A percentile compares a stretch with the other conserved stretches of the same genome.
Conservation (phyloP, 371 early-diverging fungal species). For the Sporodiniella umbellata region DNA sequence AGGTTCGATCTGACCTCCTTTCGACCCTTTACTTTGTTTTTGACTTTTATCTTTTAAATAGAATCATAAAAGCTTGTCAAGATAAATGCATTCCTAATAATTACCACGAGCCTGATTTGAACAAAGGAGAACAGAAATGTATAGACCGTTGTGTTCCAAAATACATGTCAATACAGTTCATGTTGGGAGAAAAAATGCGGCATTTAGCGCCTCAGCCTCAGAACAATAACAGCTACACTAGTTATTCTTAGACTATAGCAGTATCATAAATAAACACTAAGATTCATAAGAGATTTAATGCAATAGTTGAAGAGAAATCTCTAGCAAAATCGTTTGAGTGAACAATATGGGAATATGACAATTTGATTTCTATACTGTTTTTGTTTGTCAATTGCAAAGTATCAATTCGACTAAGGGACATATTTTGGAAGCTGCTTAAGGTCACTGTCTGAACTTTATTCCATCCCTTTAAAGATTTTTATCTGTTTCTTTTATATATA, state of each 20-base stretch:
- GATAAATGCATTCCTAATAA: slow-evolving; percentile 83
- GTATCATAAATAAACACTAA: too few relatives aligned
- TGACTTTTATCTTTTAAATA: slow-evolving; percentile 19
- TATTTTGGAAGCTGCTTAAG: too few relatives aligned
- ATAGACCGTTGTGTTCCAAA: slow-evolving; percentile 91
- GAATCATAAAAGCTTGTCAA: slow-evolving; percentile 83
- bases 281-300: too few relatives aligned
- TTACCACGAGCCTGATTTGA: slow-evolving; percentile 86
- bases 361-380: too few relatives aligned
- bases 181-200: slow-evolving; percentile 68
- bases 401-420: too few relatives aligned
- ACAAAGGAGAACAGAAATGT: slow-evolving; percentile 96
- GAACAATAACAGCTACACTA: slow-evolving; percentile 6
- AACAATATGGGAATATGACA: too few relatives aligned
- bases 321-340: too few relatives aligned
- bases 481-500: too few relatives aligned
- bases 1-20: slow-evolving; percentile 23
- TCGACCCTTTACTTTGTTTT: not conserved
- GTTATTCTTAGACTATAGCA: not conserved
- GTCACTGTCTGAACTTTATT: too few relatives aligned
- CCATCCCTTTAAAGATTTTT: too few relatives aligned
- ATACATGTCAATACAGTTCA: slow-evolving; percentile 75
- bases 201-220: slow-evolving; percentile 28
- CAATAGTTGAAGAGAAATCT: too few relatives aligned
- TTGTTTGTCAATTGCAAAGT: too few relatives aligned